Evolutionary conservation across 2,329 filamentous ascomycete species (phyloP).

Genomic region (Sclerotinia spermophila): DNA sequence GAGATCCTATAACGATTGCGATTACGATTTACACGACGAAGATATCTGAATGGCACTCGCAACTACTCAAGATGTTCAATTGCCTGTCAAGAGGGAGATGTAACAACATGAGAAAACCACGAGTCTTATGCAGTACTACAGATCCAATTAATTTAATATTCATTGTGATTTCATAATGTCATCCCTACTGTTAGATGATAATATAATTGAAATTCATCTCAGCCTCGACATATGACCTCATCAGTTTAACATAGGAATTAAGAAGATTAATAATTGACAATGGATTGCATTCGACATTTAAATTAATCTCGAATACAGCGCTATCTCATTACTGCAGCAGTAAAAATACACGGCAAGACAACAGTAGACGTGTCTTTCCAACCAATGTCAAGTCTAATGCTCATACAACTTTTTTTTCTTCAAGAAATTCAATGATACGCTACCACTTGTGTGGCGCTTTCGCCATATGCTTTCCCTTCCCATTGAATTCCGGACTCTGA

Average conservation of each 20-base stretch:
- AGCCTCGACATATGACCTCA: not conserved
- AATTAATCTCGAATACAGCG: not conserved
- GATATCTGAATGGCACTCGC: not conserved
- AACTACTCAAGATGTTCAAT: too few species aligned
- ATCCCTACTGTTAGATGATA: not conserved
- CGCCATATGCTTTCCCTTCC: conserved; percentile 17
- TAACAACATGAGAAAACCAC: not conserved
- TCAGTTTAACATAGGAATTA: too few species aligned
- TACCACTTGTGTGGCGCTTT: conserved; percentile 5
- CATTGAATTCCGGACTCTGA: conserved; percentile 11
- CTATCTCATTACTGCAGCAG: too few species aligned
- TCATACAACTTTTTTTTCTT: not conserved
- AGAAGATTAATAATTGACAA: not conserved
- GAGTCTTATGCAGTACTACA: not conserved
- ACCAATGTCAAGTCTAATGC: not conserved
- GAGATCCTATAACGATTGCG: not conserved
- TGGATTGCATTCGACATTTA: not conserved
- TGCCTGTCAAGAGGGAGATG: not conserved
- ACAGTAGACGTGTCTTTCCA: too few species aligned
- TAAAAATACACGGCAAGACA: not conserved
- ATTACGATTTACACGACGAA: not conserved
- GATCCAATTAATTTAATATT: not conserved
- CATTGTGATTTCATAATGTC: not conserved
- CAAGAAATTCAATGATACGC: not conserved
- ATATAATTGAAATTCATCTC: not conserved